Base-by-base conservation (phyloP, 1,139 yeast species). In the Arxiozyma heterogenica region DNA sequence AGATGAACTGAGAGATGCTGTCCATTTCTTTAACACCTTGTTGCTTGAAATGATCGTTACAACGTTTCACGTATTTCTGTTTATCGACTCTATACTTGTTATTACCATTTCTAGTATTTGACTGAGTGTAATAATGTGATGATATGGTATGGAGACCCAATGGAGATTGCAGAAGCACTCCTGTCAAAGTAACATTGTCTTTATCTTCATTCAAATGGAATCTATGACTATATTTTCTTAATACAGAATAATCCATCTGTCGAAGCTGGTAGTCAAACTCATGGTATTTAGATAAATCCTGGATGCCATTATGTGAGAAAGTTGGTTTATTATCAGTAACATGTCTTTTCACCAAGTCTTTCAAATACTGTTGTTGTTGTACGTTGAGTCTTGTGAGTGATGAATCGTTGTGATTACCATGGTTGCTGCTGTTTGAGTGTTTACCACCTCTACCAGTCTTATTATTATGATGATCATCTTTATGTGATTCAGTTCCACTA, bases 1-100 rank as follows among this genome's bases (percentile, higher is more conserved):
- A 69, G 38, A 69, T 64, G 57, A 69, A 69, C 50, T 67, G 69
- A 20, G 72, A 70, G 45, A 69, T 62, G 48, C 67, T 62, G 38
- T 66, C 70, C 17, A 64, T 55, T 53, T 69, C 72, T 52, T 65
- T 66, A 12, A 66, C 58, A 9, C 53, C 50, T 21, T 58, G 57
- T 41, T 61, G 53, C 22, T 60, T 59, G 53, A 67, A 67, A 58
- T 69, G 72, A 21, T 48, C 46, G 18, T 48, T 42, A 11, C 50
- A 48, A 20, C 27, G 25, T 27, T 42, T 30, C 1, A 48, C 41
- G 9, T 41, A 45, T 3, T 18, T 27, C 38, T 12, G 25, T 20
- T 54, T 55, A 8, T 57, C 57, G 1, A 58, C 57, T 22, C 51
- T 50, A 47, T 27, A 8, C 9, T 64, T 66, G 38, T 62, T 58